A percentile compares a stretch with the other conserved stretches of the same genome.
phyloP scores from a whole-genome alignment of 169 alveolate genomes.

The Eimeria falciformis region DNA sequence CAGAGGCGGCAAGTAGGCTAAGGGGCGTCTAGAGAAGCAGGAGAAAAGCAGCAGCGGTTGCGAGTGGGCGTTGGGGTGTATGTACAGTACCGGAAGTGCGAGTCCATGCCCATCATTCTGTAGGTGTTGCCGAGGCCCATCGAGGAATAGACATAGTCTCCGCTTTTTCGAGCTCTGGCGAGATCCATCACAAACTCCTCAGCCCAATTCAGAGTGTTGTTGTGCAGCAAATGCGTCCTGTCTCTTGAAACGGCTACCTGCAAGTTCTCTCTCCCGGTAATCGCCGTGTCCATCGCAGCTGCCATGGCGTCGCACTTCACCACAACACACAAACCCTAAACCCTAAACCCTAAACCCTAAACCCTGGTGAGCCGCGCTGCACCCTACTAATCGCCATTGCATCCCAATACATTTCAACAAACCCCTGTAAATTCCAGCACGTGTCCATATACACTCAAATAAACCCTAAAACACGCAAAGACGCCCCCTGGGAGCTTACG shows the following conservation, averaged over 20 bases:
- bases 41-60: too few species aligned
- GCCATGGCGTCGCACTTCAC: constrained; percentile 80
- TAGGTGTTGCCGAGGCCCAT: constrained; percentile 84
- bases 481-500: neutral
- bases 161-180: constrained; percentile 84
- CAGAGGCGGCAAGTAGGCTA: too few species aligned
- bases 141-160: constrained; percentile 82
- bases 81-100: constrained; percentile 57
- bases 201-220: constrained; percentile 64
- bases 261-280: constrained; percentile 8
- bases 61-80: too few species aligned
- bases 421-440: neutral
- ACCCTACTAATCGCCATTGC: neutral
- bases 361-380: neutral
- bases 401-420: neutral
- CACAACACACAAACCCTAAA: neutral
- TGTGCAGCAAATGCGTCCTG: constrained; percentile 34
- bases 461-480: neutral
- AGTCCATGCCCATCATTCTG: constrained; percentile 72
- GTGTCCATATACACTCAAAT: neutral
- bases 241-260: constrained; percentile 32
- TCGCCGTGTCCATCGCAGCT: constrained; percentile 82
- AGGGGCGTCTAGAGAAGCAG: too few species aligned
- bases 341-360: constrained; percentile 2
- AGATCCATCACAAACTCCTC: constrained; percentile 85